A percentile compares a stretch with the other conserved stretches of the same genome.
Conservation (phyloP, 768 basidiomycete species). For the Cystobasidium onofrii region DNA sequence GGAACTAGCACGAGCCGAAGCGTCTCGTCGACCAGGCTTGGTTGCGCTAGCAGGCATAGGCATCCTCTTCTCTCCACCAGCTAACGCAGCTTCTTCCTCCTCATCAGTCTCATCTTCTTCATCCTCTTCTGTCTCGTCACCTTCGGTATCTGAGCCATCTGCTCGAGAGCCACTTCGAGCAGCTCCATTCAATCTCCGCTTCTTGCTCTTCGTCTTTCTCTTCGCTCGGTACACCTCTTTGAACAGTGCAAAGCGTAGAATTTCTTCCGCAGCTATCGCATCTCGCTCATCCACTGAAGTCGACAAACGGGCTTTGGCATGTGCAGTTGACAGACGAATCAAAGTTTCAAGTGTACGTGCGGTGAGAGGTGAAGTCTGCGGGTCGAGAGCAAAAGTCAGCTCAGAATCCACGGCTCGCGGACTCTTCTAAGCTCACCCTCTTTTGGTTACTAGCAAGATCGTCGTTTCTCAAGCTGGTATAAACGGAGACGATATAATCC, state of each 20-base stretch:
- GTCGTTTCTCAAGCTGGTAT: conserved; percentile 83
- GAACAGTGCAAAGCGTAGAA: conserved; percentile 94
- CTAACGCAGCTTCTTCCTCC: conserved; percentile 50
- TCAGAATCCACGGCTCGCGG: conserved; percentile 20
- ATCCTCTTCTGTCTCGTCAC: conserved; percentile 50
- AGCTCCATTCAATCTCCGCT: conserved; percentile 66
- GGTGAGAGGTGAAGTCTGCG: conserved; percentile 87
- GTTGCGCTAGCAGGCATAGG: conserved; percentile 20
- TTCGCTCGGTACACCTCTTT: conserved; percentile 84
- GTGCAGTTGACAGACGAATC: conserved; percentile 94
- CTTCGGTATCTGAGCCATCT: conserved; percentile 46
- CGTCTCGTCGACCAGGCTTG: neutral
- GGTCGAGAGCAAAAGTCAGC: conserved; percentile 30
- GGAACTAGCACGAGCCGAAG: conserved; percentile 10
- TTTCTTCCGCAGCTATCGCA: conserved; percentile 82
- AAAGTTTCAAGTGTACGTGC: conserved; percentile 97
- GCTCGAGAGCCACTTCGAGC: conserved; percentile 44
- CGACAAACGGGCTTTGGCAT: conserved; percentile 89
- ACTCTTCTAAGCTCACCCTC: conserved; percentile 53
- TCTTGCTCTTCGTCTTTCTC: conserved; percentile 56
- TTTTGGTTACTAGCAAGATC: conserved; percentile 81
- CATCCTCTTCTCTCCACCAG: conserved; percentile 44
- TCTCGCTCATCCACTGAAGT: conserved; percentile 72
- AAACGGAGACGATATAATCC: conserved; percentile 85
- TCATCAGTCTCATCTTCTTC: conserved; percentile 65